phyloP scores from a whole-genome alignment of 2,329 filamentous ascomycete genomes.

The Fusarium sp. region DNA sequence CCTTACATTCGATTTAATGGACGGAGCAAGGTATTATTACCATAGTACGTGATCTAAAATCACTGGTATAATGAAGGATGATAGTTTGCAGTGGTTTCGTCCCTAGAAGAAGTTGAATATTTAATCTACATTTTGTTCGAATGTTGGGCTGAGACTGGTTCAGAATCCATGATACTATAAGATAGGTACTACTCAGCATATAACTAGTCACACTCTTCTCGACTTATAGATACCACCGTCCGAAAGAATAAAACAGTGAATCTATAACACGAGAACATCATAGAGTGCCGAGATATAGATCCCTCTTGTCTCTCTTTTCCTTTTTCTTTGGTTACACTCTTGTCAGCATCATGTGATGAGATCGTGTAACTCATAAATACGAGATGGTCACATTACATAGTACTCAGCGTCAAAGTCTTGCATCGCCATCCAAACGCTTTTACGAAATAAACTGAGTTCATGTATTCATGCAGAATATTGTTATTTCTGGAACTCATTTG shows the following conservation, averaged over 20 bases:
- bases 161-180: background rate
- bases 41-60: too few species aligned
- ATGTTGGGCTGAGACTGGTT: background rate
- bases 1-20: background rate
- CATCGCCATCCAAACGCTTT: background rate
- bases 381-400: background rate
- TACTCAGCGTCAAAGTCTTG: background rate
- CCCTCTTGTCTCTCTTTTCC: background rate
- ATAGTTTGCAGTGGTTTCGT: background rate
- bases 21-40: background rate
- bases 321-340: background rate
- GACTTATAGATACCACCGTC: background rate
- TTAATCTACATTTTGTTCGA: background rate
- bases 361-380: background rate
- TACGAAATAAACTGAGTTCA: background rate
- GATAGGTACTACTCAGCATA: background rate
- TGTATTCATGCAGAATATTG: background rate
- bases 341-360: background rate
- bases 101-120: background rate
- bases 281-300: background rate
- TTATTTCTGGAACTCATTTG: background rate
- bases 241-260: background rate
- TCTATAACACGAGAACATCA: background rate
- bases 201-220: background rate
- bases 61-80: too few species aligned